phyloP scores from a whole-genome alignment of 768 basidiomycete genomes.

The Boletus rubroflammeus region DNA sequence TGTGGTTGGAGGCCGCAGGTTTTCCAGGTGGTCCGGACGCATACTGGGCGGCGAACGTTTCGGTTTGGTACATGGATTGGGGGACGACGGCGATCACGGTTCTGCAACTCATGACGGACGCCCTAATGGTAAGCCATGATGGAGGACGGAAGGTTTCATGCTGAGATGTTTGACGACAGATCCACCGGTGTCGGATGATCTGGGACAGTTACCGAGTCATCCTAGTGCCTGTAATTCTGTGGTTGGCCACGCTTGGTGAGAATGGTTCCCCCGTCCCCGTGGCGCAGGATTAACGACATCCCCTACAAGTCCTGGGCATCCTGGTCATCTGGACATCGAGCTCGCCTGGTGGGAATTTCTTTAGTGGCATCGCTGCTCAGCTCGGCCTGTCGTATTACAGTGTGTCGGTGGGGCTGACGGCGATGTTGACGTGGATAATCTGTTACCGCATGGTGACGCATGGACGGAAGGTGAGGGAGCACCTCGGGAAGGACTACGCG shows the following conservation, averaged over 20 bases:
- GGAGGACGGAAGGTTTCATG: background rate
- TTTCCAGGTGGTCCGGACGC: constrained; percentile 35
- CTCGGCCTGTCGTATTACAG: constrained; percentile 21
- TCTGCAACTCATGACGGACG: constrained; percentile 37
- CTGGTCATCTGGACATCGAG: constrained; percentile 14
- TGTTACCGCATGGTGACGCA: constrained; percentile 17
- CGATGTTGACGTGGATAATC: constrained; percentile 18
- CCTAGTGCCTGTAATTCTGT: constrained; percentile 19
- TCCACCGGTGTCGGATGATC: constrained; percentile 38
- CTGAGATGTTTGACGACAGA: constrained; percentile 23
- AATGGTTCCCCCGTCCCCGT: background rate
- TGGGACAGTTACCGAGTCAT: constrained; percentile 23
- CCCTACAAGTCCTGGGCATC: constrained; percentile 16
- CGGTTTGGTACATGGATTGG: constrained; percentile 30
- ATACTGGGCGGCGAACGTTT: constrained; percentile 28
- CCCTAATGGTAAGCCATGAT: constrained; percentile 32
- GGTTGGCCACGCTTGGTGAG: constrained; percentile 27
- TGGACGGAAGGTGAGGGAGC: constrained; percentile 6
- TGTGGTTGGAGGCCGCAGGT: constrained; percentile 34
- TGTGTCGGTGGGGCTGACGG: constrained; percentile 20
- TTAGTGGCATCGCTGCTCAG: constrained; percentile 7
- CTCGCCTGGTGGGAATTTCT: constrained; percentile 18
- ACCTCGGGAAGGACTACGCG: constrained; percentile 21
- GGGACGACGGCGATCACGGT: constrained; percentile 28
- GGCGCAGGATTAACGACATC: background rate